Conservation (phyloP, 768 basidiomycete genomes). For the Macrolepiota fuliginosa region DNA sequence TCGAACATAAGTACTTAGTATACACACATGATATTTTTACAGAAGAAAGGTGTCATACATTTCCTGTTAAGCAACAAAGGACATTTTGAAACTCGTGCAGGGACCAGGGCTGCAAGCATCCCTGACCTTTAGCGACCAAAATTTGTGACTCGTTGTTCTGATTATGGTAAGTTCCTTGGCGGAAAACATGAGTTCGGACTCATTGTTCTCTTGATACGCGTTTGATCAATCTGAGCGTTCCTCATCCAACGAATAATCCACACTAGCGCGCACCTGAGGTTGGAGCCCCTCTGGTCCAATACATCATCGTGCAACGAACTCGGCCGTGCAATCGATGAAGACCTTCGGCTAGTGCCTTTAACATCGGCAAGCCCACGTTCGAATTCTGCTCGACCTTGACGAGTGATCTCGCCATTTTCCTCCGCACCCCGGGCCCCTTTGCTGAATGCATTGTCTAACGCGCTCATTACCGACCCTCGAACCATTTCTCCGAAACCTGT, state of each 20-base stretch:
- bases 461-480: slow-evolving; percentile 40
- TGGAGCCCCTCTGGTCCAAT: too few species aligned
- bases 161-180: neutral
- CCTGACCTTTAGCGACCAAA: neutral
- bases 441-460: slow-evolving; percentile 32
- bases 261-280: too few species aligned
- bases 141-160: neutral
- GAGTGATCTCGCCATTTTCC: slow-evolving; percentile 32
- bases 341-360: slow-evolving; percentile 16
- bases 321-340: too few species aligned
- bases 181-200: neutral
- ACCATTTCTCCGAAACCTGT: slow-evolving; percentile 43
- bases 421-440: slow-evolving; percentile 17
- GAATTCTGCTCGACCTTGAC: slow-evolving; percentile 37
- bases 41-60: neutral
- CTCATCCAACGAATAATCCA: too few species aligned
- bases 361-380: slow-evolving; percentile 35
- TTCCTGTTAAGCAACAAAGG: neutral
- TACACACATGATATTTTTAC: neutral
- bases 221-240: too few species aligned
- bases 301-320: too few species aligned
- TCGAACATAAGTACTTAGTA: neutral
- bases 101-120: neutral
- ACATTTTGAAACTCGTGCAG: neutral
- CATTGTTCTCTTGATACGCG: neutral